phyloP scores from a whole-genome alignment of 768 basidiomycete genomes.

The Rhodotorula kratochvilovae region DNA sequence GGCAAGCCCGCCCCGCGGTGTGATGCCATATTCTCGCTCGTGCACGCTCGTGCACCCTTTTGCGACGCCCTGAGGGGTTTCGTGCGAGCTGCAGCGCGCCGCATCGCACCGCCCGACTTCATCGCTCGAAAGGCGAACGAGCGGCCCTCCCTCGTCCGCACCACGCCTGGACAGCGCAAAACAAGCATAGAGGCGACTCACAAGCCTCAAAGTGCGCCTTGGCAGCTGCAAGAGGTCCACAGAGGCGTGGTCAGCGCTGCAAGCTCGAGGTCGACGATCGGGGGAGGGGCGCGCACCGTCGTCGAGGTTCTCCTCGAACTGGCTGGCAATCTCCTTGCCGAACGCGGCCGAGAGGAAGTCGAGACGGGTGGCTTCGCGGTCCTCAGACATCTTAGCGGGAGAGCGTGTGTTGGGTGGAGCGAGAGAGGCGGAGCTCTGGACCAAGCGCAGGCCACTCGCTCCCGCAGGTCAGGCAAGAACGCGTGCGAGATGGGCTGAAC shows the following conservation, averaged over 20 bases:
- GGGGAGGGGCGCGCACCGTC: neutral
- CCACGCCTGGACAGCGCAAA: too few species aligned
- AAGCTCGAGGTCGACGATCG: neutral
- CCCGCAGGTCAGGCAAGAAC: too few species aligned
- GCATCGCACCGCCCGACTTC: neutral
- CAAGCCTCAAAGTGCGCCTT: constrained; percentile 34
- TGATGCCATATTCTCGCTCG: too few species aligned
- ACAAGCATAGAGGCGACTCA: constrained; percentile 11
- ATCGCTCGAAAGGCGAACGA: neutral
- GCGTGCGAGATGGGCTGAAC: too few species aligned
- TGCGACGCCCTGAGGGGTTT: too few species aligned
- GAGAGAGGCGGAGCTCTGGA: too few species aligned
- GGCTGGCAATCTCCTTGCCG: neutral
- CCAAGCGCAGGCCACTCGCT: too few species aligned
- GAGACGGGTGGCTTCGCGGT: neutral
- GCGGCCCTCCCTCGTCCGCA: neutral
- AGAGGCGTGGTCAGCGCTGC: neutral
- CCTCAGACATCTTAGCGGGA: constrained; percentile 2
- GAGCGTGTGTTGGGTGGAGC: neutral
- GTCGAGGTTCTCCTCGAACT: constrained; percentile 22
- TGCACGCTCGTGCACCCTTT: too few species aligned
- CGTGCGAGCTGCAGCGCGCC: too few species aligned
- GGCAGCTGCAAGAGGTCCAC: neutral
- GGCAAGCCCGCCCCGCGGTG: too few species aligned
- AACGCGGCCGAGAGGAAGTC: constrained; percentile 27